Base-by-base conservation (phyloP, 2,329 filamentous ascomycete genomes). In the Chrysosporium keratinophilum region DNA sequence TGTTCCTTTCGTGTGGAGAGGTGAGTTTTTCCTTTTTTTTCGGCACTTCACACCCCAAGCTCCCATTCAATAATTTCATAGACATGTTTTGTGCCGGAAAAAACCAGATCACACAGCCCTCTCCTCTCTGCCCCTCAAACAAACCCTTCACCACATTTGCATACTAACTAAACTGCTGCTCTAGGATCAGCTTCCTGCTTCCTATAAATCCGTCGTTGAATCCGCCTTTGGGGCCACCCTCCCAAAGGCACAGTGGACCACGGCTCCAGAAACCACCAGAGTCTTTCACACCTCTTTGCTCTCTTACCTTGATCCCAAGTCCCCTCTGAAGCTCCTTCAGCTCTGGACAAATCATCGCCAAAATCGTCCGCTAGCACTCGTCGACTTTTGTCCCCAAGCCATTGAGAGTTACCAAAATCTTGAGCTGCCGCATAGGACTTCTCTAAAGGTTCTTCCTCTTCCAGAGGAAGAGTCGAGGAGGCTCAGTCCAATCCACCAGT, bases 381-480 rank as follows among this genome's bases (percentile, higher is more conserved):
- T 48, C 42, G 41, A 52, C 37, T 61, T 56, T 61, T 63, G 55
- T 64, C 66, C 67, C 60, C 62, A 65, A 61, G 62, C 62, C 58
- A 61, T 70, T 69, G 62, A 79, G 78, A 72, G 79, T 75, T 70
- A 75, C 79, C 71, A 74, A 79, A 74, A 74, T 75, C 73, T 75
- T 81, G 86, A 95, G 88, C 91, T 97, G 93, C 93, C 93, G 93
- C 91, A 98, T 98, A 97, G 88, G 87, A 94, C 86, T 84, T 82
- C 82, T 84, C 84, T 82, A 82, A 81, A 84, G 87, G 86, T 90
- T 95, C 91, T 97, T 97, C 91, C 90, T 95, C 91, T 93, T 78
- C 78, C 77, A 74, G 91, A 90, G 93, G 93, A 91, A 94, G 93
- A 93, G 88, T 95, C 89, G 87, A 88, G 86, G 85, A 91, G 88